These are phyloP conservation scores for Diaporthe sp. DNA, from an alignment of 2,329 filamentous ascomycete genomes.

Conservation along the genomic window DNA sequence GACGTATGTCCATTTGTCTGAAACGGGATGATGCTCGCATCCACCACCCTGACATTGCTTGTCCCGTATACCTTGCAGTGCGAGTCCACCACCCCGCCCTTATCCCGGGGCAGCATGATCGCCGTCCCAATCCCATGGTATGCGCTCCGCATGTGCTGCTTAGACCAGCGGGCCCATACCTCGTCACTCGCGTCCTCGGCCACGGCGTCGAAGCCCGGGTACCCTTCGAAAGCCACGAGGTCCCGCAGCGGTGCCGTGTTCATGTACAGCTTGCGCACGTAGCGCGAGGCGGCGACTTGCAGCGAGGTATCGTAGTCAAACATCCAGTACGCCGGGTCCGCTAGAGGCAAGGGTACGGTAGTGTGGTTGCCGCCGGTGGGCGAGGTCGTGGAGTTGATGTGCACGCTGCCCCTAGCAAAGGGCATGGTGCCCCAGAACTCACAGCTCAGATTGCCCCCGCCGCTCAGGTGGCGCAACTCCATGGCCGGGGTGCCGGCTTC, in stretches of 20 bases:
- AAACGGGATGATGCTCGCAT: neutral
- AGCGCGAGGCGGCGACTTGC: neutral
- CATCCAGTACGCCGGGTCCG: neutral
- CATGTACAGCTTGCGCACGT: slow-evolving; percentile 6
- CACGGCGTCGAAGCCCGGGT: neutral
- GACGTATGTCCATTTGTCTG: no score
- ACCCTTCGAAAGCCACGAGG: neutral
- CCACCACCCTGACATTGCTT: neutral
- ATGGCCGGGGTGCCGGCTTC: slow-evolving; percentile 50
- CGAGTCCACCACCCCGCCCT: neutral
- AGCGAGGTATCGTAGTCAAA: slow-evolving; percentile 10
- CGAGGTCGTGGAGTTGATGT: neutral
- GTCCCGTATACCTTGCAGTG: neutral
- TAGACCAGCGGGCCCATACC: neutral
- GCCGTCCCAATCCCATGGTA: neutral
- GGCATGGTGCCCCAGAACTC: slow-evolving; percentile 49
- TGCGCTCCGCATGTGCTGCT: neutral
- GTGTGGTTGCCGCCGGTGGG: neutral
- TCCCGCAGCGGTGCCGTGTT: neutral
- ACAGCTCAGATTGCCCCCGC: neutral
- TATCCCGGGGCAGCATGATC: neutral
- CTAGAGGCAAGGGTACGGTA: neutral
- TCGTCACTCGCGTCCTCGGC: slow-evolving; percentile 6
- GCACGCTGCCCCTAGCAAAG: slow-evolving; percentile 14
- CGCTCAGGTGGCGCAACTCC: slow-evolving; percentile 47